Evolutionary conservation across 139 green algal species (phyloP).

Genomic region (Coelastrella sp.): DNA sequence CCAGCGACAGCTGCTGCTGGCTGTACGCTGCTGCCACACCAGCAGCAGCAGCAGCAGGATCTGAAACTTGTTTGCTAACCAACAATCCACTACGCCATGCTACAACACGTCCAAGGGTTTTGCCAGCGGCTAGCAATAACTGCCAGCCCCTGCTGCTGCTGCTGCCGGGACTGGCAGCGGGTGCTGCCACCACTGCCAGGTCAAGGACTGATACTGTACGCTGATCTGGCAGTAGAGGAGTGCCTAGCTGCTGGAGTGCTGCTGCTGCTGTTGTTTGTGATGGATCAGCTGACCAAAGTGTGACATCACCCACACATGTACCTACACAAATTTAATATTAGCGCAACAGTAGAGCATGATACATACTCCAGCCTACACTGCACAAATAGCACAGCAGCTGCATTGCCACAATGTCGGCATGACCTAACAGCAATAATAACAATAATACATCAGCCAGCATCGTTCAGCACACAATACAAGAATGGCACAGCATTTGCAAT

Average conservation of each 20-base stretch:
- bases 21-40: not conserved
- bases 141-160: slow-evolving; percentile 40
- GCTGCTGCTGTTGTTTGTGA: not conserved
- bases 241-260: slow-evolving; percentile 1
- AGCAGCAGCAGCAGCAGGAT: slow-evolving; percentile 1
- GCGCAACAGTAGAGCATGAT: not conserved
- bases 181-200: slow-evolving; percentile 8
- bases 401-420: no score
- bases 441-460: not conserved
- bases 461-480: not conserved
- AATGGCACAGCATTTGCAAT: not conserved
- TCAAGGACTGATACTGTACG: slow-evolving; percentile 18
- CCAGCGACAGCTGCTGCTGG: slow-evolving; percentile 17
- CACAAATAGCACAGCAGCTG: not conserved
- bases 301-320: slow-evolving; percentile 33
- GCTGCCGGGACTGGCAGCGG: slow-evolving; percentile 32
- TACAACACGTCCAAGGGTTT: slow-evolving; percentile 23
- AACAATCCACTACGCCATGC: slow-evolving; percentile 24
- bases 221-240: slow-evolving; percentile 20
- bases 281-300: not conserved
- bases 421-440: not conserved
- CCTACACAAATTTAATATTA: not conserved
- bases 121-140: slow-evolving; percentile 44
- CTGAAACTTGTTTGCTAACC: not conserved
- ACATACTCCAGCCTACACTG: not conserved